A percentile compares a stretch with the other conserved stretches of the same genome.
Conservation (phyloP, 331 rosid species). For the Pyracantha coccinea region DNA sequence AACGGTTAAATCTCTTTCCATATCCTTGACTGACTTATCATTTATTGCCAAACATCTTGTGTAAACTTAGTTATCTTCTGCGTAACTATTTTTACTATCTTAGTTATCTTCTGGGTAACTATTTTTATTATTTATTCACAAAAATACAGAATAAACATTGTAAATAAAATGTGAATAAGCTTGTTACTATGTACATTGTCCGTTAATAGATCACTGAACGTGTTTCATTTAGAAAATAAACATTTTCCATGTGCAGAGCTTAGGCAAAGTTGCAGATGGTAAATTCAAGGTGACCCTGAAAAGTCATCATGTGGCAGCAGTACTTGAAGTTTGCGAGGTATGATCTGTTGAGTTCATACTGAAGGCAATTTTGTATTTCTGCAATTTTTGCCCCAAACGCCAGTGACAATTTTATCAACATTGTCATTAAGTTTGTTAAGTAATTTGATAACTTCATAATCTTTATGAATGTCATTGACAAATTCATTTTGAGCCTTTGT, state of each 20-base stretch:
- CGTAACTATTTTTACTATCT: not conserved
- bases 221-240: slow-evolving; percentile 2
- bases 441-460: not conserved
- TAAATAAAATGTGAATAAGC: not conserved
- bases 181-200: not conserved
- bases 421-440: not conserved
- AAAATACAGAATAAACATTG: not conserved
- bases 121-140: not conserved
- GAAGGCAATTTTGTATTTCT: not conserved
- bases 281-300: slow-evolving; percentile 60
- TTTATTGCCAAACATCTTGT: not conserved
- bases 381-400: not conserved
- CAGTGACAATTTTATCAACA: not conserved
- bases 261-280: slow-evolving; percentile 64
- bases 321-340: slow-evolving; percentile 91
- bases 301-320: slow-evolving; percentile 67
- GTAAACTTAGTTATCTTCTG: not conserved
- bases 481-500: slow-evolving; percentile 23
- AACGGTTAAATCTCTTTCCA: not conserved
- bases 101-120: not conserved
- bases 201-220: not conserved
- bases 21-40: not conserved
- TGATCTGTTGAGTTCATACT: not conserved
- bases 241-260: slow-evolving; percentile 39
- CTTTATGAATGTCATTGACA: slow-evolving; percentile 15